Evolutionary conservation across 73 alveolate genomes (phyloP).

Genomic region (Paramecium sonneborni): DNA sequence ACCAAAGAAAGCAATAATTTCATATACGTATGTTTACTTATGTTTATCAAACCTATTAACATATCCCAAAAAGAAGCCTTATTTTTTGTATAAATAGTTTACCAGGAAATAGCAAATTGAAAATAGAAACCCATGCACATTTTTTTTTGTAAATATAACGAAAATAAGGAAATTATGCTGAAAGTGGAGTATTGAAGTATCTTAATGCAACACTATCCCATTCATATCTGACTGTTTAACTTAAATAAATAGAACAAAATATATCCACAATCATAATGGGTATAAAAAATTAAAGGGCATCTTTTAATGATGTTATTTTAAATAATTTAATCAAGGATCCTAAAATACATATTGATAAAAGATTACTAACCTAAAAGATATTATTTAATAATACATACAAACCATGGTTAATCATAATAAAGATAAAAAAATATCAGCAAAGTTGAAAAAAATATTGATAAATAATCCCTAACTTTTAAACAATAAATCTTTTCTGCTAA

Average conservation of each 20-base stretch:
- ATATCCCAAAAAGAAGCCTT: conserved; percentile 46
- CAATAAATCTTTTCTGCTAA: background rate
- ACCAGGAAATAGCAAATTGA: conserved; percentile 47
- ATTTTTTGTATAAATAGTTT: background rate
- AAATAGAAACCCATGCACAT: conserved; percentile 51
- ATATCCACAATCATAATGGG: conserved; percentile 49
- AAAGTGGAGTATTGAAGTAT: conserved; percentile 39
- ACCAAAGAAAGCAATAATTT: conserved; percentile 21
- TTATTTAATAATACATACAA: background rate
- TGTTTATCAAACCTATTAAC: conserved; percentile 6
- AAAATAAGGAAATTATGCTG: conserved; percentile 16
- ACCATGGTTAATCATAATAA: background rate
- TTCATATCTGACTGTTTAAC: conserved; percentile 51
- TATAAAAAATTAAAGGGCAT: conserved; percentile 10
- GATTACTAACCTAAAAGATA: conserved; percentile 10
- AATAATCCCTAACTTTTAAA: background rate
- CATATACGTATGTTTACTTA: conserved; percentile 16
- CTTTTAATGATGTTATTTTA: conserved; percentile 14
- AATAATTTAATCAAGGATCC: conserved; percentile 29
- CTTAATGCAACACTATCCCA: conserved; percentile 44
- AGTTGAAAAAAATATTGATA: background rate
- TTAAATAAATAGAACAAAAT: background rate
- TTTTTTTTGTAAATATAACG: background rate
- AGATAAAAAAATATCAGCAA: background rate
- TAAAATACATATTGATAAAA: background rate